Conservation (phyloP, 148 eudicot genomes). For the Oxyria digyna region DNA sequence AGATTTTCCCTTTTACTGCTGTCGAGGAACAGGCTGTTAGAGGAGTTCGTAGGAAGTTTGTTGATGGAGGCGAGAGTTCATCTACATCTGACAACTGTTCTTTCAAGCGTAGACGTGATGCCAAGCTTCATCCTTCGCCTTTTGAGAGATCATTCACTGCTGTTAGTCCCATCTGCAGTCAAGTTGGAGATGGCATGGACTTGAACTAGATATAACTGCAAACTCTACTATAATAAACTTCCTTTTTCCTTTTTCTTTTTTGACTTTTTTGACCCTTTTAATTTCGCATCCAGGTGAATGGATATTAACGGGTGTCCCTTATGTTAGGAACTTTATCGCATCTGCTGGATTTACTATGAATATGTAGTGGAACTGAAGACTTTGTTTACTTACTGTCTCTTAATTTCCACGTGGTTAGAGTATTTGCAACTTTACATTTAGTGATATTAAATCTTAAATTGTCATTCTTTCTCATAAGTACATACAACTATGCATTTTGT, state of each 20-base stretch:
- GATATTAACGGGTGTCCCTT: background rate
- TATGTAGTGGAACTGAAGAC: constrained; percentile 2
- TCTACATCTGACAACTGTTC: constrained; percentile 45
- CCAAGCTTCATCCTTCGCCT: constrained; percentile 63
- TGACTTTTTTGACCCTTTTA: no score
- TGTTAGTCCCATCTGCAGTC: constrained; percentile 86
- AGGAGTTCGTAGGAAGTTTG: constrained; percentile 91
- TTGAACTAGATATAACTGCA: constrained; percentile 46
- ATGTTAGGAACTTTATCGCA: constrained; percentile 5
- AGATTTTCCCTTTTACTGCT: constrained; percentile 65
- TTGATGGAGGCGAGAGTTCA: constrained; percentile 31
- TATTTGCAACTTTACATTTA: background rate
- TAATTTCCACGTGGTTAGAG: background rate
- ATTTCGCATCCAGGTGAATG: constrained; percentile 1
- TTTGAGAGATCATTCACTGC: constrained; percentile 87
- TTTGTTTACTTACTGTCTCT: background rate
- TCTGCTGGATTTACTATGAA: constrained; percentile 1
- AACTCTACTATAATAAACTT: background rate
- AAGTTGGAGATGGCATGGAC: constrained; percentile 97
- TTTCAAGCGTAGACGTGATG: constrained; percentile 74
- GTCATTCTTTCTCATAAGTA: background rate
- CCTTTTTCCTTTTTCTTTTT: background rate
- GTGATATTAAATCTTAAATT: background rate
- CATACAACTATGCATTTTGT: background rate
- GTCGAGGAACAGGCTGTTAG: constrained; percentile 81